Base-by-base conservation (phyloP, 2,329 filamentous ascomycete genomes). In the Chaetomiaceae sp. region DNA sequence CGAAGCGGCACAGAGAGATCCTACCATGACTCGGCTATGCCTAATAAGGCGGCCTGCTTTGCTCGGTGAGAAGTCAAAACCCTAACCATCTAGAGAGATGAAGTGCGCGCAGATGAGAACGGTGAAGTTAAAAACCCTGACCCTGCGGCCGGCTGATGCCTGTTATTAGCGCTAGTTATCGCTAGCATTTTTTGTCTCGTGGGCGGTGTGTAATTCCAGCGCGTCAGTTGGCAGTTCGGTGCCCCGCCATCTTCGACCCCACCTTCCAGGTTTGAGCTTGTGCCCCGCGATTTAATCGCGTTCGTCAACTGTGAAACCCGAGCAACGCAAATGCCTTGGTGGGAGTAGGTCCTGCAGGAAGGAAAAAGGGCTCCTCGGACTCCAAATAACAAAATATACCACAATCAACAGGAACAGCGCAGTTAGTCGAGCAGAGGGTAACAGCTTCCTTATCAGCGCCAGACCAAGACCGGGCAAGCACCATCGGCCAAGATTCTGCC, bases 231-330 rank as follows among this genome's bases (percentile, higher is more conserved):
- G 32, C 20, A 36, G 32, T 16, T 36, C 23, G 11, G 25, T 51
- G 42, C 49, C 49, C 49, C 49, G 49, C 49, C 42, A 41, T 46
- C n/a, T 21, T 18, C n/a, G 14, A n/a, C 48, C 16, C 25, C 18
- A 14, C 23, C n/a, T 36, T 16, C 32, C 30, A 25, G 20, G 25
- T 5, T 27, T 16, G 11, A 14, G 9, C 21, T 38, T 11, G 16
- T 41, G 42, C 41, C 42, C 41, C 33, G 49, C 49, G 42, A 38
- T 46, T 20, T 20, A 21, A 21, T 18, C n/a, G 30, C 30, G 41
- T 25, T 23, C 21, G 20, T 29, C 30, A 44, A 34, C 14, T 42
- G 47, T 5, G 16, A 21, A 7, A 13, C 21, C 16, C n/a, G n/a
- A n/a, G 33, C 20, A 14, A 9, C 36, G 16, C 29, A 30, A 47